phyloP scores from a whole-genome alignment of 768 basidiomycete genomes.

The Boletus patriciae region DNA sequence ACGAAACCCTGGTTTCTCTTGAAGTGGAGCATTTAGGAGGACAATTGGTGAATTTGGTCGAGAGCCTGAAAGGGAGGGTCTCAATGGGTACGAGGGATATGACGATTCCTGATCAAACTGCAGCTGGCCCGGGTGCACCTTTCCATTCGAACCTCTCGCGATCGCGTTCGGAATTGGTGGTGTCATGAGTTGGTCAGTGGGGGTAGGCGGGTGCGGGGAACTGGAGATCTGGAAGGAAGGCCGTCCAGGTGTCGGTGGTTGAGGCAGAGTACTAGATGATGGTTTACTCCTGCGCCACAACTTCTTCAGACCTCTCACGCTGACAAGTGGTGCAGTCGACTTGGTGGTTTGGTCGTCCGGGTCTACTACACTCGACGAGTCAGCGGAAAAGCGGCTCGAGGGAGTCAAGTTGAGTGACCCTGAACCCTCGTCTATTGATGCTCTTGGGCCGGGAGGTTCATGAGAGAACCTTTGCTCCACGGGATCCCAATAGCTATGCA shows the following conservation, averaged over 20 bases:
- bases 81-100: constrained; percentile 47
- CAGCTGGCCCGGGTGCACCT: constrained; percentile 45
- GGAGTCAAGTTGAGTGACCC: constrained; percentile 26
- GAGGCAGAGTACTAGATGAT: constrained; percentile 36
- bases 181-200: constrained; percentile 29
- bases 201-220: constrained; percentile 36
- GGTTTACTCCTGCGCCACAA: constrained; percentile 75
- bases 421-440: constrained; percentile 19
- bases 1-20: constrained; percentile 48
- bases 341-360: constrained; percentile 35
- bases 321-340: constrained; percentile 54
- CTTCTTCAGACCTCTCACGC: constrained; percentile 70
- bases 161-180: constrained; percentile 28
- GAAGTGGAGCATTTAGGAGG: constrained; percentile 21
- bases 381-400: constrained; percentile 74
- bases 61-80: constrained; percentile 36
- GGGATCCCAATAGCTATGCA: constrained; percentile 48
- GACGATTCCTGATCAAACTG: constrained; percentile 63
- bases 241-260: constrained; percentile 38
- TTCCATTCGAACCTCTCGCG: constrained; percentile 20
- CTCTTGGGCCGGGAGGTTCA: constrained; percentile 23
- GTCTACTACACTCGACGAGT: constrained; percentile 50
- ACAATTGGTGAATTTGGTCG: constrained; percentile 30
- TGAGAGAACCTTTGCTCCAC: constrained; percentile 23
- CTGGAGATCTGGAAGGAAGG: constrained; percentile 33